Percentiles rank a stretch among this genome's conserved stretches.
phyloP scores from a whole-genome alignment of 192 early-diverging fungal genomes.

The Linnemannia schmuckeri region DNA sequence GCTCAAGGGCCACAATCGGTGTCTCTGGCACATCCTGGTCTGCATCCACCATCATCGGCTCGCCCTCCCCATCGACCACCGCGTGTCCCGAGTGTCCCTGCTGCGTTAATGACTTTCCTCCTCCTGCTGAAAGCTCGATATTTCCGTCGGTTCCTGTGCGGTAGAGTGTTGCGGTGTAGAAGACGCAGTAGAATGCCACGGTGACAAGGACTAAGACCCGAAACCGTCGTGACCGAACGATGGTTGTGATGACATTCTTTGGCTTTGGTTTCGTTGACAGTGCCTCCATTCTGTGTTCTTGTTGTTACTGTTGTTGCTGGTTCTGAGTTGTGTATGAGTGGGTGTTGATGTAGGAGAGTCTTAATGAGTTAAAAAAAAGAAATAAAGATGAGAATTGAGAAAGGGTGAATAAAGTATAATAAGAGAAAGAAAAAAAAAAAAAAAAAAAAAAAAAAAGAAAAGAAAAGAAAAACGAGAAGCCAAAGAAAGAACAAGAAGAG shows the following conservation, averaged over 20 bases:
- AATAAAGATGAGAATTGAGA: background rate
- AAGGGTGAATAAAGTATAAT: too few species aligned
- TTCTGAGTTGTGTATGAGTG: background rate
- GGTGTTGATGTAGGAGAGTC: background rate
- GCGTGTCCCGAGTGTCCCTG: background rate
- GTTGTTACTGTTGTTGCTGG: background rate
- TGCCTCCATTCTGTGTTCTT: background rate
- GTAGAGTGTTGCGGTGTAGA: conserved; percentile 15
- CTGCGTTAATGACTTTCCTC: background rate
- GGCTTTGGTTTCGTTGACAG: conserved; percentile 31
- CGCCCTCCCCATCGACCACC: conserved; percentile 31
- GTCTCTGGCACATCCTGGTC: background rate
- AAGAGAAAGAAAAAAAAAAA: background rate
- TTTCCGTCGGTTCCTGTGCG: background rate
- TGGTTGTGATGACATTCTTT: conserved; percentile 13
- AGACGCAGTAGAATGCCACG: conserved; percentile 27
- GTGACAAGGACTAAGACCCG: conserved; percentile 11
- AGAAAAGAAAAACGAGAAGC: background rate
- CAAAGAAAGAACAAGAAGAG: background rate
- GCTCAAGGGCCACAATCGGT: conserved; percentile 13
- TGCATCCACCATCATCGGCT: conserved; percentile 16
- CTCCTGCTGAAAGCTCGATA: background rate
- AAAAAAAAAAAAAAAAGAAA: background rate
- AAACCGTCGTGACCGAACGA: conserved; percentile 36
- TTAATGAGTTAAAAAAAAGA: background rate